Percentiles rank a stretch among this genome's conserved stretches.
Evolutionary conservation across 495 filamentous ascomycete species (phyloP).

Genomic region (Penicillium bovifimosum): DNA sequence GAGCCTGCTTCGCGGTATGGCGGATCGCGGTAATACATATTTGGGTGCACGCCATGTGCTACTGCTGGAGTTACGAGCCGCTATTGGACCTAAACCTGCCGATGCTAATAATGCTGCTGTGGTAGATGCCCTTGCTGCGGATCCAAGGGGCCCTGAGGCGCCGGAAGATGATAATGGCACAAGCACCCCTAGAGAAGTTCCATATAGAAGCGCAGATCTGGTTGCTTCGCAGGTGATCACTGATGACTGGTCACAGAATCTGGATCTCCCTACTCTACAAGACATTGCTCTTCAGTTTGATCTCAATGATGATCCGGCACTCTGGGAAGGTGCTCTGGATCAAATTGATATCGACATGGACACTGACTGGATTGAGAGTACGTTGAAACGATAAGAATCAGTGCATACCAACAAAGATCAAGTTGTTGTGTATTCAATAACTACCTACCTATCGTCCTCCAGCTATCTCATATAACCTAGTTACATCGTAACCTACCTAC

Average conservation of each 20-base stretch:
- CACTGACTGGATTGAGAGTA: conserved; percentile 38
- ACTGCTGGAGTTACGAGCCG: conserved; percentile 31
- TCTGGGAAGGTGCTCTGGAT: conserved; percentile 35
- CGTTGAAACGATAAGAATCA: conserved; percentile 19
- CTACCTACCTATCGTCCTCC: too few relatives aligned
- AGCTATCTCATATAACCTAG: too few relatives aligned
- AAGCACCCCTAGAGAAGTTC: neutral
- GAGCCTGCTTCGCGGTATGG: conserved; percentile 40
- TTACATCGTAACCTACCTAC: too few relatives aligned
- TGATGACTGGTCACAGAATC: conserved; percentile 18
- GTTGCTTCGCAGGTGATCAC: neutral
- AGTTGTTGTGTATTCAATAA: neutral
- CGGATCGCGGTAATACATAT: conserved; percentile 43
- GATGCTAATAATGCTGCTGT: neutral
- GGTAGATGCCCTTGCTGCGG: neutral
- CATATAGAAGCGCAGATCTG: neutral
- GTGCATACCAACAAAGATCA: neutral
- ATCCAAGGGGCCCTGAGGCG: conserved; percentile 6
- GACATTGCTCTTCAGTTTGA: conserved; percentile 35
- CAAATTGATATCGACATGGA: conserved; percentile 41
- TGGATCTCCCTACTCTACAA: conserved; percentile 24
- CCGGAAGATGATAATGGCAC: conserved; percentile 16
- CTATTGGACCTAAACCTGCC: conserved; percentile 20
- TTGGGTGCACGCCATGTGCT: conserved; percentile 38
- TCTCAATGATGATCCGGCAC: conserved; percentile 32